Conservation (phyloP, 164 flowering plant genomes). For the Aristolochia fimbriata region DNA sequence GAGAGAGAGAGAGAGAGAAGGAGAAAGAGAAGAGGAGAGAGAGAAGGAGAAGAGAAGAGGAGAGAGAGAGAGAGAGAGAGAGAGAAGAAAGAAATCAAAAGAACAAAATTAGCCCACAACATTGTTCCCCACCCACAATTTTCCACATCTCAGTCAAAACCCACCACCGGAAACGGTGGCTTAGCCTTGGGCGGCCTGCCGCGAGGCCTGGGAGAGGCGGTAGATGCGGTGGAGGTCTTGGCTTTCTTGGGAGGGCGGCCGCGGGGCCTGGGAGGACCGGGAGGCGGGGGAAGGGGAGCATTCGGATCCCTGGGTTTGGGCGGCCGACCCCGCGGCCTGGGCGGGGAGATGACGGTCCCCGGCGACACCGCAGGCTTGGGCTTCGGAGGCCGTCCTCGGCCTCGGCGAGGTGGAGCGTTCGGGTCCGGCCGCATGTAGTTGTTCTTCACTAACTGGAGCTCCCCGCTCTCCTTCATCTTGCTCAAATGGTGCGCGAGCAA, state of each 20-base stretch:
- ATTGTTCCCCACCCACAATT: too few relatives aligned
- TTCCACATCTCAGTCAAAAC: conserved; percentile 10
- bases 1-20: too few relatives aligned
- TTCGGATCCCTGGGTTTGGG: conserved; percentile 44
- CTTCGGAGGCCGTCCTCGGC: conserved; percentile 90
- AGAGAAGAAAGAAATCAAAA: neutral
- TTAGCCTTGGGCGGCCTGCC: conserved; percentile 69
- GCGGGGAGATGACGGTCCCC: conserved; percentile 21
- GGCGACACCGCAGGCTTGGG: conserved; percentile 36
- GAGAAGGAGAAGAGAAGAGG: neutral
- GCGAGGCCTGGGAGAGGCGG: conserved; percentile 24
- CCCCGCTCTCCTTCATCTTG: conserved; percentile 53
- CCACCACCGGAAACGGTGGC: conserved; percentile 31
- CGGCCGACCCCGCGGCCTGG: conserved; percentile 55
- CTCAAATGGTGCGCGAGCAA: conserved; percentile 52
- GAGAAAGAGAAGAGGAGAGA: too few relatives aligned
- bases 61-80: neutral
- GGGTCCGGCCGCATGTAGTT: conserved; percentile 65
- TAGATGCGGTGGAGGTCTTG: neutral
- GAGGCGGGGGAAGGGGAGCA: conserved; percentile 12
- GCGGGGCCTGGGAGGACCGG: conserved; percentile 31
- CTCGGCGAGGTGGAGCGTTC: conserved; percentile 58
- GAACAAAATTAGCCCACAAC: too few relatives aligned
- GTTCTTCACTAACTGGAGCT: conserved; percentile 58
- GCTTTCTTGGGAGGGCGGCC: conserved; percentile 61